phyloP scores from a whole-genome alignment of 139 green algal genomes.

The Micractinium conductrix region DNA sequence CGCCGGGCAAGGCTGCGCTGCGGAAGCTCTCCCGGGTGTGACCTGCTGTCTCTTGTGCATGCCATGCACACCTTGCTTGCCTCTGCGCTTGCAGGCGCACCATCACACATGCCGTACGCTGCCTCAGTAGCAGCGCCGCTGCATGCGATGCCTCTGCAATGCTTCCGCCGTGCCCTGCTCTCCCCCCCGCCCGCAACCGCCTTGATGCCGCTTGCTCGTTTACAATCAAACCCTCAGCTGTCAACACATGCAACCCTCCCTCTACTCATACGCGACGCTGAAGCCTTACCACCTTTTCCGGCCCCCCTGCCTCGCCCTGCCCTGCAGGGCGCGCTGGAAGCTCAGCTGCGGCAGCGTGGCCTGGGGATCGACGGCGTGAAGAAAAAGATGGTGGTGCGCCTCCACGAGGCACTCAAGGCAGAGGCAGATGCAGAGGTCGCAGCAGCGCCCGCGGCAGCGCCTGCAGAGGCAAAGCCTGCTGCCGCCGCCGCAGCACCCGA shows the following conservation, averaged over 20 bases:
- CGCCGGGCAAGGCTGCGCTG: background rate
- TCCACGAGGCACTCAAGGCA: background rate
- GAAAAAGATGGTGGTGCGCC: conserved; percentile 8
- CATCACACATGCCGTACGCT: background rate
- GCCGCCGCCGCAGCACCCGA: background rate
- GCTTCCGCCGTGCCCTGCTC: background rate
- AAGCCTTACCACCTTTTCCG: background rate
- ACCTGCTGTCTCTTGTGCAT: no score
- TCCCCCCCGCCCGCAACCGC: background rate
- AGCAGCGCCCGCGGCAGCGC: background rate
- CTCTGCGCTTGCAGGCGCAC: background rate
- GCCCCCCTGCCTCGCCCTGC: no score
- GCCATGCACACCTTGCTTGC: background rate
- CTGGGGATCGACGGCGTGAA: conserved; percentile 12
- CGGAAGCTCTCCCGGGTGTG: conserved; percentile 1
- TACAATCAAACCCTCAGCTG: background rate
- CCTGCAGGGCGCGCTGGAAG: conserved; percentile 22
- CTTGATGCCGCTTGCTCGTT: background rate
- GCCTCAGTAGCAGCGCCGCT: background rate
- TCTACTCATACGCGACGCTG: background rate
- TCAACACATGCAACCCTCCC: no score
- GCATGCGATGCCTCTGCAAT: background rate
- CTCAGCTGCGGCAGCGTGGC: background rate
- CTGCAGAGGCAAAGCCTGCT: background rate
- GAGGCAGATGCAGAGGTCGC: background rate